These are phyloP conservation scores for Casuarina glauca DNA, from an alignment of 306 rosid genomes.

Conservation along the genomic window DNA sequence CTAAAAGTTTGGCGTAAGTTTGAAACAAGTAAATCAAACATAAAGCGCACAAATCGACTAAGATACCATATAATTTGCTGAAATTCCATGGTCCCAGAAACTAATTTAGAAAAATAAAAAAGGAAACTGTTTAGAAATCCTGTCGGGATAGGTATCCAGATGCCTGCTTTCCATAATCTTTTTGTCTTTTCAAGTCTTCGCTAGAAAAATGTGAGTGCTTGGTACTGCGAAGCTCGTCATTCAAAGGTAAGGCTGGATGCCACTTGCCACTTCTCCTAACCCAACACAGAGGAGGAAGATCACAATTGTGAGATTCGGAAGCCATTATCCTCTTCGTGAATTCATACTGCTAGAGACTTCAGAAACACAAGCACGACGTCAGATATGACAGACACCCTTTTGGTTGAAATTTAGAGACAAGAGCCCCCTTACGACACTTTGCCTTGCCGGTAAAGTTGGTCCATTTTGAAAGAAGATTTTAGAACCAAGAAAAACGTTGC, in stretches of 20 bases:
- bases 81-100: too few relatives aligned
- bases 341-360: slow-evolving; percentile 27
- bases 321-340: slow-evolving; percentile 33
- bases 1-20: slow-evolving; percentile 43
- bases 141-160: too few relatives aligned
- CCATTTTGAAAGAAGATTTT: background rate
- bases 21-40: slow-evolving; percentile 39
- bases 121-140: too few relatives aligned
- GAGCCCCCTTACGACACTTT: background rate
- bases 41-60: too few relatives aligned
- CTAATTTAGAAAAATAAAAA: too few relatives aligned
- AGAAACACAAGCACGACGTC: slow-evolving; percentile 5
- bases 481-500: background rate
- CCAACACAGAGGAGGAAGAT: slow-evolving; percentile 39
- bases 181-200: background rate
- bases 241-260: slow-evolving; percentile 46
- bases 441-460: slow-evolving; percentile 10
- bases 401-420: background rate
- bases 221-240: slow-evolving; percentile 23
- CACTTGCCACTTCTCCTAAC: slow-evolving; percentile 57
- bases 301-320: slow-evolving; percentile 33
- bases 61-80: too few relatives aligned
- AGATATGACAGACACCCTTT: background rate
- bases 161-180: background rate
- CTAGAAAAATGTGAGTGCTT: slow-evolving; percentile 29